A percentile compares a stretch with the other conserved stretches of the same genome.
phyloP scores from a whole-genome alignment of 352 stramenopile species.

The Phytopythium oedochilum region DNA sequence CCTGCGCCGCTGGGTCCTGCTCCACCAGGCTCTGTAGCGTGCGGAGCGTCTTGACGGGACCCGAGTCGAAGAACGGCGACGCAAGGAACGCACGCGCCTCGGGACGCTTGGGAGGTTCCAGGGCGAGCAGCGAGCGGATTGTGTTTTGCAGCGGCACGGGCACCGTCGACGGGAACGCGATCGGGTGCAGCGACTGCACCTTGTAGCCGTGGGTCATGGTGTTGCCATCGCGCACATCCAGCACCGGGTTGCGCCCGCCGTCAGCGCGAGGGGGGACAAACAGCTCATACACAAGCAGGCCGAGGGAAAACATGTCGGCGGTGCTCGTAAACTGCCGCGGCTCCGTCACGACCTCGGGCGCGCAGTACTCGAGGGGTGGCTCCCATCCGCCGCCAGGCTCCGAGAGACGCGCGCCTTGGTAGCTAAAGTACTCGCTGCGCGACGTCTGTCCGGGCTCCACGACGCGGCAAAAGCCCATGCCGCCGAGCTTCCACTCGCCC shows the following conservation, averaged over 20 bases:
- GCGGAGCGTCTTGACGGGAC: conserved; percentile 80
- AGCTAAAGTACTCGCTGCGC: conserved; percentile 79
- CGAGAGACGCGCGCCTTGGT: conserved; percentile 37
- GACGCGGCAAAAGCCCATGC: conserved; percentile 86
- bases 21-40: conserved; percentile 79
- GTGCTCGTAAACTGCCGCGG: conserved; percentile 74
- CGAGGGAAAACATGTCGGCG: conserved; percentile 86
- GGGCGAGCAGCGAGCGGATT: conserved; percentile 66
- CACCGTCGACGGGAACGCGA: conserved; percentile 70
- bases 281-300: conserved; percentile 80
- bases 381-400: conserved; percentile 68
- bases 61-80: conserved; percentile 85
- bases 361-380: conserved; percentile 82
- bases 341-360: conserved; percentile 80
- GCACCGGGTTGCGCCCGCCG: conserved; percentile 72
- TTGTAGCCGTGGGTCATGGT: conserved; percentile 89
- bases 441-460: conserved; percentile 81
- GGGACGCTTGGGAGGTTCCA: conserved; percentile 54
- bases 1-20: conserved; percentile 73
- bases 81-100: conserved; percentile 73
- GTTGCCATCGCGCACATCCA: conserved; percentile 84
- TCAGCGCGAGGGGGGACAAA: conserved; percentile 77
- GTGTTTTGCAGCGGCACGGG: conserved; percentile 84
- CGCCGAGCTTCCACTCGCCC: conserved; percentile 90
- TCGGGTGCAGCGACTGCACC: conserved; percentile 84